Percentiles rank a stretch among this genome's conserved stretches.
phyloP scores from a whole-genome alignment of 2,329 filamentous ascomycete species.

The Zymoseptoria pseudotritici region DNA sequence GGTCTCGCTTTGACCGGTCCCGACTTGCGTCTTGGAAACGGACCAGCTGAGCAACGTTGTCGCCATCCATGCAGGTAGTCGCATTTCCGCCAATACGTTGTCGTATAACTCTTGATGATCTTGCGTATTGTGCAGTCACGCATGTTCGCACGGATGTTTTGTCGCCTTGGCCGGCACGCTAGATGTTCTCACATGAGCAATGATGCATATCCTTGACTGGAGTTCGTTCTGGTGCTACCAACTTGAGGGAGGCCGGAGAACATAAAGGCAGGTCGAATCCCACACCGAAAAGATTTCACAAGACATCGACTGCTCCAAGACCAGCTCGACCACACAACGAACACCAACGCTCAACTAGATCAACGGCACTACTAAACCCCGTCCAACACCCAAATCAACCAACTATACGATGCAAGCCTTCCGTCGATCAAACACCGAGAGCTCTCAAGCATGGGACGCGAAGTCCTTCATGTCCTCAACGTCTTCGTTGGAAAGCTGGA shows the following conservation, averaged over 20 bases:
- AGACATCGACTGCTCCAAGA: neutral
- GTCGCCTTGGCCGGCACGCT: slow-evolving; percentile 2
- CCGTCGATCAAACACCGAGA: slow-evolving; percentile 9
- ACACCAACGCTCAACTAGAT: neutral
- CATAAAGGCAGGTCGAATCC: neutral
- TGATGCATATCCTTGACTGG: neutral
- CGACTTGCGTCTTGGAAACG: neutral
- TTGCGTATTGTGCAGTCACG: neutral
- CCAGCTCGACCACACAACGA: neutral
- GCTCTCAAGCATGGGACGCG: slow-evolving; percentile 8
- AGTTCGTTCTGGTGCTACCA: neutral
- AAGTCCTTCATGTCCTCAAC: slow-evolving; percentile 4
- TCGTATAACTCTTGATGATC: neutral
- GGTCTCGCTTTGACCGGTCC: neutral
- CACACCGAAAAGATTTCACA: neutral
- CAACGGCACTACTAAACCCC: neutral
- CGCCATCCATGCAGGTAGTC: neutral
- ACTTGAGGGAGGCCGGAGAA: neutral
- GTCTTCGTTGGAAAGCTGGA: slow-evolving; percentile 5
- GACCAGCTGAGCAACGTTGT: neutral
- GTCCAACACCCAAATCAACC: neutral
- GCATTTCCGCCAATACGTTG: neutral
- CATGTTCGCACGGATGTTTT: neutral
- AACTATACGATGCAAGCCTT: slow-evolving; percentile 9
- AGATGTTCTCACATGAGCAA: slow-evolving; percentile 2